Evolutionary conservation across 2,329 filamentous ascomycete species (phyloP).

Genomic region (Lecanicillium sp.): DNA sequence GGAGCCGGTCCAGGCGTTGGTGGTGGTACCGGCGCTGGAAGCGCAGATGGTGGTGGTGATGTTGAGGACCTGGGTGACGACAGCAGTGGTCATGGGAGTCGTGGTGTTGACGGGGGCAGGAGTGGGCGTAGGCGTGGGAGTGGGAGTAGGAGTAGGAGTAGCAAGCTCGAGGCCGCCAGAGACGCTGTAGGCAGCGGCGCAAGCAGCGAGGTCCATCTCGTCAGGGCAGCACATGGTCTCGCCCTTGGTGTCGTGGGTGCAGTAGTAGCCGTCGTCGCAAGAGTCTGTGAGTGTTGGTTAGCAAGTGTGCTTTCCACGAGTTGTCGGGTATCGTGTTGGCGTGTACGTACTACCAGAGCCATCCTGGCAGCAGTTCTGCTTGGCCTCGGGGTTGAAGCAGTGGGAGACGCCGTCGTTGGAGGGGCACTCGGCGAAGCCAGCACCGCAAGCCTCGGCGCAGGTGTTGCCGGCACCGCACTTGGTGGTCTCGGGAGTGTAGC

Average conservation of each 20-base stretch:
- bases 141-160: conserved; percentile 26
- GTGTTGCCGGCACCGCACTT: conserved; percentile 44
- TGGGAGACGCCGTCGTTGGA: conserved; percentile 45
- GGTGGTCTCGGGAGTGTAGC: conserved; percentile 44
- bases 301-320: not conserved
- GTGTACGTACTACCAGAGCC: conserved; percentile 49
- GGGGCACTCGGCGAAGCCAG: conserved; percentile 42
- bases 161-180: conserved; percentile 38
- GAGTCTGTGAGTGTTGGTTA: conserved; percentile 39
- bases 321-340: not conserved
- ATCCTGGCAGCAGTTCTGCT: conserved; percentile 53
- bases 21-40: conserved; percentile 23
- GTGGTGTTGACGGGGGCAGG: conserved; percentile 9
- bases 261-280: conserved; percentile 57
- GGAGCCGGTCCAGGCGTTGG: conserved; percentile 24
- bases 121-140: conserved; percentile 25
- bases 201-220: conserved; percentile 45
- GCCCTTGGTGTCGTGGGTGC: conserved; percentile 45
- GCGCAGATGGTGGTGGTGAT: conserved; percentile 24
- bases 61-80: conserved; percentile 17
- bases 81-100: conserved; percentile 12
- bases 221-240: conserved; percentile 58
- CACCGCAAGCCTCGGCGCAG: conserved; percentile 51
- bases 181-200: conserved; percentile 48
- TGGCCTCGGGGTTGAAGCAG: conserved; percentile 49